phyloP scores from a whole-genome alignment of 1,284 basidiomycete genomes.

The Apiotrichum sp. region DNA sequence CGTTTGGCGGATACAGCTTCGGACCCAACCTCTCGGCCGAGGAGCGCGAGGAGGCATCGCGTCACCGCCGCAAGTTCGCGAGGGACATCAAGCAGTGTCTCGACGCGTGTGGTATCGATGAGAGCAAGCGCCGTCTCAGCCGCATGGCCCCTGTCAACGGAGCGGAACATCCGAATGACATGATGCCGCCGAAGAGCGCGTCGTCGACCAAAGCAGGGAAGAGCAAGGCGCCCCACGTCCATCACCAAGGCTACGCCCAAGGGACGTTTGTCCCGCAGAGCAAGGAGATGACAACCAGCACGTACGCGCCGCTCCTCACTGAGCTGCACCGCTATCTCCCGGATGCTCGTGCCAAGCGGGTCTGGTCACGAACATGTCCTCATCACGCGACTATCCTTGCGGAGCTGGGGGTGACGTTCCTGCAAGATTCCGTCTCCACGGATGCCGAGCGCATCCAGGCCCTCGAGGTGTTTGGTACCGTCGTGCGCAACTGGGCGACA shows the following conservation, averaged over 20 bases:
- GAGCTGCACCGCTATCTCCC: slow-evolving; percentile 37
- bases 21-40: slow-evolving; percentile 22
- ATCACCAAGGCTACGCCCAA: not conserved
- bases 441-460: slow-evolving; percentile 37
- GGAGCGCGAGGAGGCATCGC: slow-evolving; percentile 35
- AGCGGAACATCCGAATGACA: not conserved
- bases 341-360: slow-evolving; percentile 32
- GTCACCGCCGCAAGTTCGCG: slow-evolving; percentile 37
- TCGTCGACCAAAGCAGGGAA: not conserved
- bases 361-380: slow-evolving; percentile 40
- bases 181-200: not conserved
- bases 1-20: slow-evolving; percentile 14
- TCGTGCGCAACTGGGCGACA: slow-evolving; percentile 36
- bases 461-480: slow-evolving; percentile 38
- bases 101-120: slow-evolving; percentile 36
- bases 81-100: slow-evolving; percentile 37
- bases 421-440: slow-evolving; percentile 25
- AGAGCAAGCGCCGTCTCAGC: slow-evolving; percentile 26
- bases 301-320: slow-evolving; percentile 31
- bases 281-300: not conserved
- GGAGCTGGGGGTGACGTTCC: slow-evolving; percentile 36
- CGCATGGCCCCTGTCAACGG: slow-evolving; percentile 7
- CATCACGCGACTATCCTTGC: slow-evolving; percentile 40
- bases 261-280: slow-evolving; percentile 7
- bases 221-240: not conserved